A percentile compares a stretch with the other conserved stretches of the same genome.
These are phyloP conservation scores for Septoria petroselini DNA, from an alignment of 2,329 filamentous ascomycete genomes.

Conservation along the genomic window DNA sequence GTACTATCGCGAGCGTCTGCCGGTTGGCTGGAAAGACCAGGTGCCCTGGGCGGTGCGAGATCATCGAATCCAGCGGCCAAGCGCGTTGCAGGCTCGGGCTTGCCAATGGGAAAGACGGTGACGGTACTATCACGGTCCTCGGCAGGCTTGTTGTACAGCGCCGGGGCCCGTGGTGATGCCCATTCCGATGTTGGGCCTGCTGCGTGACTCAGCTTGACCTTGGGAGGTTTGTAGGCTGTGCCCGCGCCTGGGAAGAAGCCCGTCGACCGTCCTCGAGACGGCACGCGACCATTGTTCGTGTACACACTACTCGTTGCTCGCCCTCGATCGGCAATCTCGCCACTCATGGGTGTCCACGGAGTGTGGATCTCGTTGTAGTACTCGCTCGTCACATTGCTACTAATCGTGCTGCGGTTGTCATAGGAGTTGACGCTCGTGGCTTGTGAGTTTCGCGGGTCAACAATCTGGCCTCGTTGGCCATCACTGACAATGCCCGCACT, in stretches of 20 bases:
- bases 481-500: conserved; percentile 22
- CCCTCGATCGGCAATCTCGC: conserved; percentile 26
- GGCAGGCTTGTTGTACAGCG: conserved; percentile 16
- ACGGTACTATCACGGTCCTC: conserved; percentile 35
- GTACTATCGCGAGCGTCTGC: conserved; percentile 34
- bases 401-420: conserved; percentile 31
- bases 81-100: background rate
- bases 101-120: conserved; percentile 38
- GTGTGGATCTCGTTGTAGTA: conserved; percentile 35
- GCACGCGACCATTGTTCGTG: conserved; percentile 44
- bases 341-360: conserved; percentile 36
- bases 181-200: conserved; percentile 28
- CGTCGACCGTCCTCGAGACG: conserved; percentile 48
- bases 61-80: conserved; percentile 1
- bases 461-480: conserved; percentile 33
- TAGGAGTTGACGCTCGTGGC: conserved; percentile 30
- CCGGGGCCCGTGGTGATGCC: conserved; percentile 24
- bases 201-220: conserved; percentile 29
- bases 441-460: conserved; percentile 31
- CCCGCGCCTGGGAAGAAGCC: conserved; percentile 44
- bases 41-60: conserved; percentile 16
- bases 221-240: conserved; percentile 30
- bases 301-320: conserved; percentile 46
- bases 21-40: conserved; percentile 15
- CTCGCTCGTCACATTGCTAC: conserved; percentile 35